phyloP scores from a whole-genome alignment of 2,329 filamentous ascomycete species.

The Penicillium sp. region DNA sequence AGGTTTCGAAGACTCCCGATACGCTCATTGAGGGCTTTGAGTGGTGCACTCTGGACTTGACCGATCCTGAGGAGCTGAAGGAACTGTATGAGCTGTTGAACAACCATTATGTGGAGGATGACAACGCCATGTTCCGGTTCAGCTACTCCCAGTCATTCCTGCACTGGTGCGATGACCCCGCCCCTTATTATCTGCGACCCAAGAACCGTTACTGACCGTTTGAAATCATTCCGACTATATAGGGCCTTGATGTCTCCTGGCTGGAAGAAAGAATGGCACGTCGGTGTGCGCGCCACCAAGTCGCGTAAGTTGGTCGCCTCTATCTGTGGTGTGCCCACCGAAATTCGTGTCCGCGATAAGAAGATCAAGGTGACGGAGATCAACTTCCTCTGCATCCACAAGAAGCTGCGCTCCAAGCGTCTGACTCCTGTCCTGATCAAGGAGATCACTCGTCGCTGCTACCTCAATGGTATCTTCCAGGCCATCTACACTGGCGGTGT shows the following conservation, averaged over 20 bases:
- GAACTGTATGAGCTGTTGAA: slow-evolving; percentile 91
- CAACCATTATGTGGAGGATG: slow-evolving; percentile 95
- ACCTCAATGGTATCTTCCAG: slow-evolving; percentile 83
- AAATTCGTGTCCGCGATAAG: slow-evolving; percentile 75
- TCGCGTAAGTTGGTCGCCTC: slow-evolving; percentile 90
- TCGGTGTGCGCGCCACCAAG: slow-evolving; percentile 81
- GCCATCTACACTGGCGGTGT: slow-evolving; percentile 94
- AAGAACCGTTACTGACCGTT: not conserved
- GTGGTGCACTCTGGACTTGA: slow-evolving; percentile 89
- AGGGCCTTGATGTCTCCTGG: slow-evolving; percentile 93
- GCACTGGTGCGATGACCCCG: slow-evolving; percentile 63
- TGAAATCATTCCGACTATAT: not conserved
- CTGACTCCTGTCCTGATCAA: slow-evolving; percentile 94
- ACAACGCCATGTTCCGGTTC: slow-evolving; percentile 96
- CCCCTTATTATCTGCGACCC: not conserved
- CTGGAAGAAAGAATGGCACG: slow-evolving; percentile 92
- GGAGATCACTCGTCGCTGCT: slow-evolving; percentile 91
- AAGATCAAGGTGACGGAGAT: slow-evolving; percentile 81
- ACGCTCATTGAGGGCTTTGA: slow-evolving; percentile 81
- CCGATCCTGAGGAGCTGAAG: slow-evolving; percentile 71
- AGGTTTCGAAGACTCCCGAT: slow-evolving; percentile 75
- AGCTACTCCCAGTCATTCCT: slow-evolving; percentile 89
- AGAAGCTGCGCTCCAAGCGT: slow-evolving; percentile 91
- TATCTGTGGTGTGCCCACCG: slow-evolving; percentile 88
- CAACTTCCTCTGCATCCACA: slow-evolving; percentile 98